Evolutionary conservation across 129 eudicot species (phyloP).

Genomic region (Tagetes erecta): DNA sequence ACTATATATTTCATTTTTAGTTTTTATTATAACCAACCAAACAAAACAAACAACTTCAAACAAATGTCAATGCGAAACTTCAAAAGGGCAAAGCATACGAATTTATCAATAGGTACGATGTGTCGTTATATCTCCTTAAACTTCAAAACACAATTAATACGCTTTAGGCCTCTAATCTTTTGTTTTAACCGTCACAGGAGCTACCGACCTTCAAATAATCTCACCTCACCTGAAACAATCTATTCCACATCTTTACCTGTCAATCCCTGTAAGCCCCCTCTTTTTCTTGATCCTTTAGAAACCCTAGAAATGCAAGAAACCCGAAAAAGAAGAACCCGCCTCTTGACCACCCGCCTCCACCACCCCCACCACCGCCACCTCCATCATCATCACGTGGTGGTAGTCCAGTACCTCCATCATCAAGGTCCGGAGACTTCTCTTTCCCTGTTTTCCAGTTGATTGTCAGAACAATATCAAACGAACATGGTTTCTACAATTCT

Average conservation of each 20-base stretch:
- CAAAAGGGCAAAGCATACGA: neutral
- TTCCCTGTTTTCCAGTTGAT: slow-evolving; percentile 46
- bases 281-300: slow-evolving; percentile 64
- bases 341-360: slow-evolving; percentile 66
- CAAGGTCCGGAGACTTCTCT: slow-evolving; percentile 88
- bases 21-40: neutral
- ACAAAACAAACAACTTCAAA: neutral
- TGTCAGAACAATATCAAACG: slow-evolving; percentile 13
- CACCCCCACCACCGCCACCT: slow-evolving; percentile 86
- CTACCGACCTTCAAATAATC: neutral
- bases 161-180: neutral
- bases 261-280: slow-evolving; percentile 43
- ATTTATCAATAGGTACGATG: slow-evolving; percentile 3
- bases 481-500: neutral
- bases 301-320: slow-evolving; percentile 73
- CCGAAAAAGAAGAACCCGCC: slow-evolving; percentile 93
- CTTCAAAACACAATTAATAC: slow-evolving; percentile 11
- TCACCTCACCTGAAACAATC: neutral
- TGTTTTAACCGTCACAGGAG: slow-evolving; percentile 1
- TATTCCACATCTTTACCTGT: slow-evolving; percentile 1
- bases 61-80: neutral
- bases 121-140: slow-evolving; percentile 12
- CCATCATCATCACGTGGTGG: slow-evolving; percentile 95
- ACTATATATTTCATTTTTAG: neutral
- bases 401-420: slow-evolving; percentile 81